Conservation (phyloP, 169 alveolate species). For the Plasmodium knowlesi region DNA sequence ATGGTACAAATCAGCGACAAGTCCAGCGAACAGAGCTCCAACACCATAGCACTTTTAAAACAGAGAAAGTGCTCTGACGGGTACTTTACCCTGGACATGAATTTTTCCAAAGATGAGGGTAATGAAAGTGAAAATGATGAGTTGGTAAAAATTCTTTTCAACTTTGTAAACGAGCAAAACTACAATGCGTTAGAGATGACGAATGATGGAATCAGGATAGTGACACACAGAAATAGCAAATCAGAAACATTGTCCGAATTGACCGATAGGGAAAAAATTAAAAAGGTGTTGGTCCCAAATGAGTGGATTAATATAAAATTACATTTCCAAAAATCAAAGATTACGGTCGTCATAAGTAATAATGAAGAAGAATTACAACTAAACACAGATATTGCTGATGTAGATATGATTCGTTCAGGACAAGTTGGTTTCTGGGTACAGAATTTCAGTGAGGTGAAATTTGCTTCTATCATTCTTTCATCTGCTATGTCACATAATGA, state of each 20-base stretch:
- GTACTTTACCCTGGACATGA: conserved; percentile 25
- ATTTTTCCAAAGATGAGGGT: conserved; percentile 10
- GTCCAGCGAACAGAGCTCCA: neutral
- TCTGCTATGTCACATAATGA: conserved; percentile 4
- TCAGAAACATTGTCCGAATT: conserved; percentile 76
- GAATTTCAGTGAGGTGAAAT: conserved; percentile 75
- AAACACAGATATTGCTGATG: conserved; percentile 66
- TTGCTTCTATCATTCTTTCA: conserved; percentile 63
- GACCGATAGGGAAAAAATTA: conserved; percentile 77
- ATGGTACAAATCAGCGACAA: neutral
- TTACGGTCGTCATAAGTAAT: conserved; percentile 68
- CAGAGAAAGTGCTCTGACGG: conserved; percentile 59
- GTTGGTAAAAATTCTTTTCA: conserved; percentile 39
- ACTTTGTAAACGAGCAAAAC: conserved; percentile 46
- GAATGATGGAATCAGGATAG: conserved; percentile 5
- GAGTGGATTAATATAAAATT: conserved; percentile 81
- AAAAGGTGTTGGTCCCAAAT: conserved; percentile 41
- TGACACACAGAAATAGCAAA: conserved; percentile 66
- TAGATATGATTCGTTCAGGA: conserved; percentile 76
- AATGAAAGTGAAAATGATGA: neutral
- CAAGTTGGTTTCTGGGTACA: conserved; percentile 74
- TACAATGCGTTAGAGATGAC: conserved; percentile 61
- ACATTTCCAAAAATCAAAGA: conserved; percentile 68
- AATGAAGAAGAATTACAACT: conserved; percentile 67
- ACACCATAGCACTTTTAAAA: conserved; percentile 53